Percentiles rank a stretch among this genome's conserved stretches.
Conservation (phyloP, 2,329 filamentous ascomycete species). For the Aspergillus sp. region DNA sequence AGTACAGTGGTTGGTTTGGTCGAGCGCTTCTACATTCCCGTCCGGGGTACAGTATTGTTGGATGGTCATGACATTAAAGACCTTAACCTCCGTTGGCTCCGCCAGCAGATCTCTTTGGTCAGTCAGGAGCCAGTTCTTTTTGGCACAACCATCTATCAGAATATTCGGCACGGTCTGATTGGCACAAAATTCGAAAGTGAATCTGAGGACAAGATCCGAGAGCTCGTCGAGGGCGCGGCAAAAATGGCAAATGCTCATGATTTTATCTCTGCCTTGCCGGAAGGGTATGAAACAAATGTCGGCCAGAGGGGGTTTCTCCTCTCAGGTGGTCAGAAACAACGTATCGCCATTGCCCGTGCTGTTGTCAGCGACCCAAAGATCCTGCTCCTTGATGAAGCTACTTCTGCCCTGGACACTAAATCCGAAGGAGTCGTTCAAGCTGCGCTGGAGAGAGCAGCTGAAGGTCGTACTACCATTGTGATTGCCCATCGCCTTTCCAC, state of each 20-base stretch:
- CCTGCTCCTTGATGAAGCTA: conserved; percentile 90
- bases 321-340: conserved; percentile 94
- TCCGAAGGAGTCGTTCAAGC: conserved; percentile 93
- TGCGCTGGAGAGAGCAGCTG: conserved; percentile 80
- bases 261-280: conserved; percentile 77
- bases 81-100: conserved; percentile 85
- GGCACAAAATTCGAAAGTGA: conserved; percentile 74
- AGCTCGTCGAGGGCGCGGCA: conserved; percentile 76
- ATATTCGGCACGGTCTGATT: conserved; percentile 87
- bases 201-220: conserved; percentile 64
- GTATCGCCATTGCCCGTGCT: conserved; percentile 89
- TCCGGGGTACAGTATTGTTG: conserved; percentile 73
- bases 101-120: conserved; percentile 88
- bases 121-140: conserved; percentile 93
- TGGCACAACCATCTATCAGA: conserved; percentile 81
- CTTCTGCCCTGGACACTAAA: conserved; percentile 88
- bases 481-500: conserved; percentile 95
- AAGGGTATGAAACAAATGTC: conserved; percentile 92
- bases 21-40: conserved; percentile 91
- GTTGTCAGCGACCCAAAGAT: conserved; percentile 91
- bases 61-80: conserved; percentile 80
- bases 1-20: conserved; percentile 91
- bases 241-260: conserved; percentile 93
- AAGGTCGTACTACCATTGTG: conserved; percentile 88
- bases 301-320: conserved; percentile 90